A percentile compares a stretch with the other conserved stretches of the same genome.
These are phyloP conservation scores for Taphrina communis DNA, from an alignment of 1,139 yeast genomes.

Conservation along the genomic window DNA sequence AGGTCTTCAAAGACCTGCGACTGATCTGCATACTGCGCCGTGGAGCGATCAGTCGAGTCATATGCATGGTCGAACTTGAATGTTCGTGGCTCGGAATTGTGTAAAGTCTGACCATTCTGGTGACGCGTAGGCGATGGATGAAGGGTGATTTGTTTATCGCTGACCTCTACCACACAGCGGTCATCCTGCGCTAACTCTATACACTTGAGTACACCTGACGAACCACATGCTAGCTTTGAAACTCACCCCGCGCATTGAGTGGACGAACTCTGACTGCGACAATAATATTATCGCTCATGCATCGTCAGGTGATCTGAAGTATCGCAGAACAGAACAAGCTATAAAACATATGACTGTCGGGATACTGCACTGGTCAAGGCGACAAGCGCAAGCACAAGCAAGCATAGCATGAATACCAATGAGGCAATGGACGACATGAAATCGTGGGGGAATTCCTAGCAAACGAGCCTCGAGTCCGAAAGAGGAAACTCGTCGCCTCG, in stretches of 20 bases:
- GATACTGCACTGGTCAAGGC: not conserved
- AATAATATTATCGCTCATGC: slow-evolving; percentile 50
- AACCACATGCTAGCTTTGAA: not conserved
- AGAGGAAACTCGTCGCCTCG: not conserved
- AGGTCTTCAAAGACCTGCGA: slow-evolving; percentile 58
- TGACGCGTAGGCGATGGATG: slow-evolving; percentile 46
- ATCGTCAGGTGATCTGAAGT: not conserved
- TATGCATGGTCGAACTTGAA: slow-evolving; percentile 40
- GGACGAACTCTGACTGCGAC: slow-evolving; percentile 55
- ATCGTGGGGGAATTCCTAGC: not conserved
- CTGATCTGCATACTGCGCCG: slow-evolving; percentile 52
- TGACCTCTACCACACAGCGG: slow-evolving; percentile 49
- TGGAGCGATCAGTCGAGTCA: slow-evolving; percentile 18
- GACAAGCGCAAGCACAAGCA: not conserved
- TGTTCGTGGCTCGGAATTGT: slow-evolving; percentile 44
- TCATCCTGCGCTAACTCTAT: slow-evolving; percentile 48
- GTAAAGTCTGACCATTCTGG: slow-evolving; percentile 11
- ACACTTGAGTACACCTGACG: slow-evolving; percentile 37
- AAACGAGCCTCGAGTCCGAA: not conserved
- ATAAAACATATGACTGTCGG: too few relatives aligned
- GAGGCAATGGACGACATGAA: not conserved
- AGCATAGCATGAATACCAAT: not conserved
- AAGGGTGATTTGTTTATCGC: slow-evolving; percentile 47
- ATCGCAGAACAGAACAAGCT: not conserved
- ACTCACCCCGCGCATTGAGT: slow-evolving; percentile 47